These are phyloP conservation scores for Tricholoma sp. DNA, from an alignment of 768 basidiomycete species.

Conservation along the genomic window DNA sequence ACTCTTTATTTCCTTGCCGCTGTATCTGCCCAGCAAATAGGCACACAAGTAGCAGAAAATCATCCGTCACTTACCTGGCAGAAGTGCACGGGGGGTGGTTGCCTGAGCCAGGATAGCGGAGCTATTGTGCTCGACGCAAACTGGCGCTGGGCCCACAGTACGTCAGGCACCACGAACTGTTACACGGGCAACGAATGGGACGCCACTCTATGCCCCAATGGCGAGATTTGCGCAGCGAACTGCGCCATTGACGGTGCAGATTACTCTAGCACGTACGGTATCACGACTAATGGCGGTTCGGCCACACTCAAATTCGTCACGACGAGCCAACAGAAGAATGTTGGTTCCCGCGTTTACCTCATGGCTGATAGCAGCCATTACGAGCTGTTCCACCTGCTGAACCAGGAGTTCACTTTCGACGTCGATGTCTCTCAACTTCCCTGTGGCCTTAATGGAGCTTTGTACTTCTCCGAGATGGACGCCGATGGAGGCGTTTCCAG, in stretches of 20 bases:
- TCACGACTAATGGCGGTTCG: constrained; percentile 40
- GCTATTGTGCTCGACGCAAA: constrained; percentile 49
- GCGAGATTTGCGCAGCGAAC: constrained; percentile 39
- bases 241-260: constrained; percentile 43
- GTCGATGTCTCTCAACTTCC: constrained; percentile 42
- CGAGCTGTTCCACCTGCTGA: constrained; percentile 33
- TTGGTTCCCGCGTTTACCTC: constrained; percentile 34
- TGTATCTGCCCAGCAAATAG: constrained; percentile 47
- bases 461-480: constrained; percentile 58
- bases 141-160: constrained; percentile 51
- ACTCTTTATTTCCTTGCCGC: constrained; percentile 35
- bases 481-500: constrained; percentile 45
- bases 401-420: constrained; percentile 45
- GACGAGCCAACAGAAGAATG: constrained; percentile 29
- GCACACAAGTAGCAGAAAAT: constrained; percentile 36
- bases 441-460: constrained; percentile 48
- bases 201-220: constrained; percentile 44
- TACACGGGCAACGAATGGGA: constrained; percentile 58
- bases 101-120: constrained; percentile 30
- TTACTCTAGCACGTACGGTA: constrained; percentile 48
- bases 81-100: constrained; percentile 41
- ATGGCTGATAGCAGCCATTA: constrained; percentile 29
- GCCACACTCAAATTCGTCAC: constrained; percentile 49
- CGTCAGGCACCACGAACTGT: constrained; percentile 35
- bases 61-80: constrained; percentile 30